Evolutionary conservation across 73 alveolate species (phyloP), one percentile per base, ranked within the genome.

Genomic region (Paramecium caudatum): DNA sequence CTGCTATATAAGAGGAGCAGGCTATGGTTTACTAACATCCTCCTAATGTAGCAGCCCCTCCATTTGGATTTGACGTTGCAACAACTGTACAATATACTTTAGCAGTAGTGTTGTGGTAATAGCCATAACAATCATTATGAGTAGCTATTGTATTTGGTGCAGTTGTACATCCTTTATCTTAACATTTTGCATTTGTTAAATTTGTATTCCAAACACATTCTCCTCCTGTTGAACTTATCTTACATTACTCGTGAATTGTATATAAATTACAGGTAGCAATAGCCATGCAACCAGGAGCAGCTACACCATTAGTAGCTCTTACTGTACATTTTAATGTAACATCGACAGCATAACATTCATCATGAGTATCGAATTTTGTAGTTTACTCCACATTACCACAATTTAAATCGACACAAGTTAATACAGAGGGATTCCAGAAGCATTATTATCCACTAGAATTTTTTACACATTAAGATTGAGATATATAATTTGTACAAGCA

Each of bases 121-220:
- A 55, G 13, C 46, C 0, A 55, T 23, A 6, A 55, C 80, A 55
- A 19, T 55, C 46, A 23, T 0, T 4, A 3, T 55, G 80, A 0
- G 80, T 55, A 10, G 80, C 80, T 5, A 23, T 55, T 65, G 83
- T 17, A 13, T 46, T 30, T 2, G 70, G 70, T 0, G 70, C 70
- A 49, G 70, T 49, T 49, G 37, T 15, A 49, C 70, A 49, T 49
- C 39, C 17, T 17, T 49, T 49, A 49, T 49, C 70, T 6, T 49
- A 49, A 1, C 70, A 49, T 5, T 9, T 10, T 5, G 70, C 39
- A 21, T 49, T 15, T 5, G 33, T 3, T 49, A 49, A 49, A 15
- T 6, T 49, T 5, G 70, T 49, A 49, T 49, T 49, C 70, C 70
- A 49, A 49, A 6, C 70, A 49, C 70, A 49, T 5, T 12, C 36